Evolutionary conservation across 2,329 filamentous ascomycete genomes (phyloP).

Genomic region (Diaporthe ilicicola): DNA sequence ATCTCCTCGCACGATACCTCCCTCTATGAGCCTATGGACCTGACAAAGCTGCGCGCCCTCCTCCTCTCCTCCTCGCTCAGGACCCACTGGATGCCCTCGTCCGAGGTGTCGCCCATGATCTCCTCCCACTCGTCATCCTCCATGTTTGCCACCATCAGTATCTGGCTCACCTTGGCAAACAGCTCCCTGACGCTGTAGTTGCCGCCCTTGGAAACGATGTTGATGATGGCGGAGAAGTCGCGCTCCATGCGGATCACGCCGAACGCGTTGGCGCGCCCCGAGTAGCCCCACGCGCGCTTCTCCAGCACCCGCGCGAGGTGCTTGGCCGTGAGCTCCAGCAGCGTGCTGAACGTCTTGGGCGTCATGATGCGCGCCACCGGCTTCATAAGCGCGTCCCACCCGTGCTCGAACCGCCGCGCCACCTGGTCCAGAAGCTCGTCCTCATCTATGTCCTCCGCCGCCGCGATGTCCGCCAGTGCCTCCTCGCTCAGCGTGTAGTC

Average conservation of each 20-base stretch:
- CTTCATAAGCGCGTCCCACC: constrained; percentile 86
- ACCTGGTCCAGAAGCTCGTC: constrained; percentile 72
- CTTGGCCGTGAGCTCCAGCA: constrained; percentile 77
- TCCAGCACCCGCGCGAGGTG: constrained; percentile 84
- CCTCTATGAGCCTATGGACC: constrained; percentile 32
- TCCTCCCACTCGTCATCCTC: constrained; percentile 96
- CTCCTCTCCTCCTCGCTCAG: constrained; percentile 77
- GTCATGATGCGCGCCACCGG: constrained; percentile 89
- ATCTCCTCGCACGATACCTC: background rate
- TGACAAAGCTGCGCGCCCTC: constrained; percentile 75
- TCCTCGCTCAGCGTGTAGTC: constrained; percentile 80
- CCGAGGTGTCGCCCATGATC: constrained; percentile 59
- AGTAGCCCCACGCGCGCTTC: constrained; percentile 84
- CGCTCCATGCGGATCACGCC: constrained; percentile 86
- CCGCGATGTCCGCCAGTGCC: constrained; percentile 64
- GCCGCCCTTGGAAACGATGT: constrained; percentile 72
- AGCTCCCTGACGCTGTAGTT: constrained; percentile 81
- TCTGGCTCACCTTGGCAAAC: constrained; percentile 80
- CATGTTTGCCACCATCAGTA: constrained; percentile 90
- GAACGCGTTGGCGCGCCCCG: constrained; percentile 80
- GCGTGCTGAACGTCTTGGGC: constrained; percentile 74
- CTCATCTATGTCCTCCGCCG: constrained; percentile 61
- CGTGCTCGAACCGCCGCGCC: constrained; percentile 79
- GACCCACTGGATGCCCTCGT: constrained; percentile 76
- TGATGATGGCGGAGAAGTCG: constrained; percentile 80